These are phyloP conservation scores for Protomyces arabidopsidicola DNA, from an alignment of 1,139 yeast species.

Conservation along the genomic window DNA sequence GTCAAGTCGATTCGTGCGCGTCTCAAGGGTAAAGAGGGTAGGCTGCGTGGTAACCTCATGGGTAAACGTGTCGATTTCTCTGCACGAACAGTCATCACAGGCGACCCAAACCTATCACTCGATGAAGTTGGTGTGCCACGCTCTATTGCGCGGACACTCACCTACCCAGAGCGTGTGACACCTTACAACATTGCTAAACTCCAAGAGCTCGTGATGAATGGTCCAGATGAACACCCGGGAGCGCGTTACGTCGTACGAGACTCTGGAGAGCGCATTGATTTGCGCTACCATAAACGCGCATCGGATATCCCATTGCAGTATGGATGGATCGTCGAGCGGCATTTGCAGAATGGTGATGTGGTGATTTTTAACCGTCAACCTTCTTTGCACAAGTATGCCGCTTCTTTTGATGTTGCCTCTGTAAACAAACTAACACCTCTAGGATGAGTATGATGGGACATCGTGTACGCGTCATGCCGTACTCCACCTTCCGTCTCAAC, in stretches of 20 bases:
- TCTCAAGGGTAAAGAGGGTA: slow-evolving; percentile 98
- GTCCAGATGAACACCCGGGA: slow-evolving; percentile 99
- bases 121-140: slow-evolving; percentile 99
- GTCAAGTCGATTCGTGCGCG: slow-evolving; percentile 98
- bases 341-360: slow-evolving; percentile 94
- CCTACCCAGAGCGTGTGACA: slow-evolving; percentile 96
- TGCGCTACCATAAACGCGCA: slow-evolving; percentile 94
- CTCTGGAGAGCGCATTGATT: slow-evolving; percentile 96
- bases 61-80: slow-evolving; percentile 99
- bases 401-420: background rate
- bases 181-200: slow-evolving; percentile 92
- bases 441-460: slow-evolving; percentile 99
- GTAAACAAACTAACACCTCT: background rate
- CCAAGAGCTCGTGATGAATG: slow-evolving; percentile 90
- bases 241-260: slow-evolving; percentile 97
- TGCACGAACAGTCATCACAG: slow-evolving; percentile 98
- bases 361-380: slow-evolving; percentile 99
- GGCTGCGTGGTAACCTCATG: slow-evolving; percentile 97
- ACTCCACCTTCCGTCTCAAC: slow-evolving; percentile 93
- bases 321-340: slow-evolving; percentile 99
- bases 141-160: slow-evolving; percentile 88
- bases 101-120: slow-evolving; percentile 95
- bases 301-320: slow-evolving; percentile 97
- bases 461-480: slow-evolving; percentile 97
- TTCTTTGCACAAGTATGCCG: slow-evolving; percentile 68